phyloP scores from a whole-genome alignment of 1,139 yeast genomes.

The Yamadazyma epiphylla region DNA sequence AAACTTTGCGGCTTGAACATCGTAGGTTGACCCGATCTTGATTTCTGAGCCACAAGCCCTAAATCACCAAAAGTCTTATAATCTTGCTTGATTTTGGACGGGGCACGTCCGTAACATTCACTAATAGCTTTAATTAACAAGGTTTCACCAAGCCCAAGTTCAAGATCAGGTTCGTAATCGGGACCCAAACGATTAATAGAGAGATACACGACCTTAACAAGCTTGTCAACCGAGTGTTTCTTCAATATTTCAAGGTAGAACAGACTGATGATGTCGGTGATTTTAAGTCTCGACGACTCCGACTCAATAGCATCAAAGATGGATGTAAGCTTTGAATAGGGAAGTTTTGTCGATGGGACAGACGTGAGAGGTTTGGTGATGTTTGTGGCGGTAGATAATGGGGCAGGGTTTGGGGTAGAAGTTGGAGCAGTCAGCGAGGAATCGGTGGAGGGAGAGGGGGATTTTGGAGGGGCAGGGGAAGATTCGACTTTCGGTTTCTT shows the following conservation, averaged over 20 bases:
- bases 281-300: constrained; percentile 79
- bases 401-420: too few species aligned
- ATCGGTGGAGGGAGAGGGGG: too few species aligned
- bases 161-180: constrained; percentile 86
- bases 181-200: constrained; percentile 91
- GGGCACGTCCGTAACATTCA: constrained; percentile 83
- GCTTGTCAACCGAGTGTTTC: constrained; percentile 49
- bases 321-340: constrained; percentile 61
- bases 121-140: constrained; percentile 82
- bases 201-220: constrained; percentile 72
- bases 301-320: constrained; percentile 73
- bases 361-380: too few species aligned
- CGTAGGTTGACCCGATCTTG: constrained; percentile 81
- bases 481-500: too few species aligned
- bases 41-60: constrained; percentile 82
- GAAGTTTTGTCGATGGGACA: too few species aligned
- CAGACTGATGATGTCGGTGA: constrained; percentile 67
- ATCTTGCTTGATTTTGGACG: constrained; percentile 67
- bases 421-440: too few species aligned
- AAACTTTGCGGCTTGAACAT: constrained; percentile 90
- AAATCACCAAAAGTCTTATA: constrained; percentile 83
- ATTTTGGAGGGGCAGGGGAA: too few species aligned
- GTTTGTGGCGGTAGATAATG: too few species aligned
- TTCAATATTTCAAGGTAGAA: constrained; percentile 63
- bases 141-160: constrained; percentile 89